Evolutionary conservation across 805 yeast genomes (phyloP).

Genomic region (Sporopachydermia quercuum): DNA sequence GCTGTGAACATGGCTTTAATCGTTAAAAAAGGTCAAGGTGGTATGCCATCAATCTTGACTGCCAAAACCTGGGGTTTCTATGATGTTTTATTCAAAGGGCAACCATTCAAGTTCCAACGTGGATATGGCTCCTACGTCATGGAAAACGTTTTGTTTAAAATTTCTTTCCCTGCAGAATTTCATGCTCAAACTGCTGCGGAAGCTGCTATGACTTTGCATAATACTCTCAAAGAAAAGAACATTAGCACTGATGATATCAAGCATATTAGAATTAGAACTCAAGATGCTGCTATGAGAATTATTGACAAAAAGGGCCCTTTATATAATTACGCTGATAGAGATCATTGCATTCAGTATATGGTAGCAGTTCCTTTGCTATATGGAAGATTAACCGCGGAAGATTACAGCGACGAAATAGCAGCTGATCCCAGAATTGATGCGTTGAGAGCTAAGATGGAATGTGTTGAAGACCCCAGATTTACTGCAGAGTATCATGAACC

Average conservation of each 20-base stretch:
- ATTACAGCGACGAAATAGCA: slow-evolving; percentile 37
- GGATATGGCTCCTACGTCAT: slow-evolving; percentile 41
- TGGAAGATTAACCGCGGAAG: slow-evolving; percentile 44
- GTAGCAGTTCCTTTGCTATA: slow-evolving; percentile 39
- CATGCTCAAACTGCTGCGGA: slow-evolving; percentile 55
- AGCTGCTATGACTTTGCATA: slow-evolving; percentile 33
- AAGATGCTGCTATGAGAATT: slow-evolving; percentile 46
- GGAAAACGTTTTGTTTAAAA: slow-evolving; percentile 48
- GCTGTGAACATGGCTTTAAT: slow-evolving; percentile 41
- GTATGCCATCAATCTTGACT: slow-evolving; percentile 42
- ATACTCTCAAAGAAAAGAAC: slow-evolving; percentile 23
- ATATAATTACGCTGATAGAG: slow-evolving; percentile 50
- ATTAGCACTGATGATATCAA: slow-evolving; percentile 33
- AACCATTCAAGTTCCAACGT: slow-evolving; percentile 38
- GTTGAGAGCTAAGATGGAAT: slow-evolving; percentile 37
- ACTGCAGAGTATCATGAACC: slow-evolving; percentile 41
- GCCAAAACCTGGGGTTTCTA: slow-evolving; percentile 51
- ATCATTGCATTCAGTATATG: slow-evolving; percentile 53
- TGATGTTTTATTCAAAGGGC: slow-evolving; percentile 40
- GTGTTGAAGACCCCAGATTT: slow-evolving; percentile 34
- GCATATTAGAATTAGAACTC: slow-evolving; percentile 36
- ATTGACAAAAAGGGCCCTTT: slow-evolving; percentile 46
- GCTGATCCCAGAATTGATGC: slow-evolving; percentile 35
- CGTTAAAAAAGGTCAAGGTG: slow-evolving; percentile 37
- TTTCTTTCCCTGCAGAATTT: slow-evolving; percentile 51